Percentiles rank a stretch among this genome's conserved stretches.
Conservation (phyloP, 2,329 filamentous ascomycete species). For the Curvularia sp. region DNA sequence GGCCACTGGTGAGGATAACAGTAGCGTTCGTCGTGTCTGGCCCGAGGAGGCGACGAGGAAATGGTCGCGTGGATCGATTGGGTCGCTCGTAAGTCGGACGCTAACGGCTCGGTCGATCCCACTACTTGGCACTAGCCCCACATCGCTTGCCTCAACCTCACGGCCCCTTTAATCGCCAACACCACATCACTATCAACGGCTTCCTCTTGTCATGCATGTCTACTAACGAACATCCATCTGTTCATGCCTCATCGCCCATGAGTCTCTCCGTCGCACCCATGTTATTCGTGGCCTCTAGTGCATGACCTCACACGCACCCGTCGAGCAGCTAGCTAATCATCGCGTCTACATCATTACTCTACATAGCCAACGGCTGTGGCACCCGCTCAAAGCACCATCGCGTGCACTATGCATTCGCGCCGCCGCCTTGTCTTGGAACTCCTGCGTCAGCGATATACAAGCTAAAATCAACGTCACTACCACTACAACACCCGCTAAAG, state of each 20-base stretch:
- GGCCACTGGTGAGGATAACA: not conserved
- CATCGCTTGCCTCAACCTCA: constrained; percentile 14
- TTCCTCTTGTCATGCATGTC: constrained; percentile 4
- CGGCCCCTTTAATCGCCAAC: not conserved
- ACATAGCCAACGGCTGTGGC: not conserved
- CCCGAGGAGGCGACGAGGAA: constrained; percentile 8
- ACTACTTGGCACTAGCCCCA: constrained; percentile 7
- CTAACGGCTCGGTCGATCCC: constrained; percentile 22
- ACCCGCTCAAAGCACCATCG: not conserved
- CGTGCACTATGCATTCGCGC: not conserved
- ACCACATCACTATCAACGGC: constrained; percentile 8
- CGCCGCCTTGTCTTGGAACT: not conserved
- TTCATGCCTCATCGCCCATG: constrained; percentile 6
- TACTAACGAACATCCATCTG: not conserved
- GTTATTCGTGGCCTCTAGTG: not conserved
- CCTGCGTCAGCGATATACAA: not conserved
- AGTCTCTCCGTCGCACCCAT: not conserved
- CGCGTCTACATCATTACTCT: not conserved
- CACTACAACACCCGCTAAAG: not conserved
- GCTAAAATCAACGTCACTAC: not conserved
- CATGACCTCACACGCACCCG: constrained; percentile 1
- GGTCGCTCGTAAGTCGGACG: constrained; percentile 6
- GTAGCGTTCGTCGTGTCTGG: not conserved
- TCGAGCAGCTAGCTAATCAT: not conserved
- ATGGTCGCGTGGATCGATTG: constrained; percentile 7